Percentiles rank a stretch among this genome's conserved stretches.
These are phyloP conservation scores for Populus nigra DNA, from an alignment of 345 rosid genomes.

Conservation along the genomic window DNA sequence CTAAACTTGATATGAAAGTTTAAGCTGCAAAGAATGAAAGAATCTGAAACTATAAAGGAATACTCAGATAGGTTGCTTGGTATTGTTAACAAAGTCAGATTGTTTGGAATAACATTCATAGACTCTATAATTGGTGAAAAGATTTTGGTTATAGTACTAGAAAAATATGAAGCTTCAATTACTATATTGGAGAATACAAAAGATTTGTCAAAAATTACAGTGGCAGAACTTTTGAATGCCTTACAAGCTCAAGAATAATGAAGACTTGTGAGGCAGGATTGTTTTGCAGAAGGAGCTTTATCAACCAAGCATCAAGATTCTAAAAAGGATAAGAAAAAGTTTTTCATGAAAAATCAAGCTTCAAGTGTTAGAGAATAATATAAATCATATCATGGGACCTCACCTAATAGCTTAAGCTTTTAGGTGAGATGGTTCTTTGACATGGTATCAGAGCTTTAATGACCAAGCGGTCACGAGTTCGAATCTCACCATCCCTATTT, in stretches of 20 bases:
- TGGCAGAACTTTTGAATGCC: neutral
- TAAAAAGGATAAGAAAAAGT: too few relatives aligned
- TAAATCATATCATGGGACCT: too few relatives aligned
- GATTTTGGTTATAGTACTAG: neutral
- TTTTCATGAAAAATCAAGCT: neutral
- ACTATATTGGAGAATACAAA: neutral
- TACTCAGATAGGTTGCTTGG: neutral
- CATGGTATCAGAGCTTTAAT: too few relatives aligned
- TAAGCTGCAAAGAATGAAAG: neutral
- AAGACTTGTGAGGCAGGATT: neutral
- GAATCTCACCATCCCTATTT: too few relatives aligned
- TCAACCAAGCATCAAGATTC: neutral
- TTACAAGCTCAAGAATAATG: neutral
- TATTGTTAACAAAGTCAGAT: neutral
- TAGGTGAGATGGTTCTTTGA: too few relatives aligned
- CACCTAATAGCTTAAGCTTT: too few relatives aligned
- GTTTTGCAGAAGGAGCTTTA: neutral
- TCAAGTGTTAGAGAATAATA: too few relatives aligned
- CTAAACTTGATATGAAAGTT: neutral
- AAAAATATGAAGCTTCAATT: neutral
- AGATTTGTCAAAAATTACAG: too few relatives aligned
- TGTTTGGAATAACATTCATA: too few relatives aligned
- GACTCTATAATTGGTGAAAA: too few relatives aligned
- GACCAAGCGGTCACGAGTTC: too few relatives aligned
- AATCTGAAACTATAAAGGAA: neutral